These are phyloP conservation scores for Kurtzmaniella fragi DNA, from an alignment of 805 yeast genomes.

Conservation along the genomic window DNA sequence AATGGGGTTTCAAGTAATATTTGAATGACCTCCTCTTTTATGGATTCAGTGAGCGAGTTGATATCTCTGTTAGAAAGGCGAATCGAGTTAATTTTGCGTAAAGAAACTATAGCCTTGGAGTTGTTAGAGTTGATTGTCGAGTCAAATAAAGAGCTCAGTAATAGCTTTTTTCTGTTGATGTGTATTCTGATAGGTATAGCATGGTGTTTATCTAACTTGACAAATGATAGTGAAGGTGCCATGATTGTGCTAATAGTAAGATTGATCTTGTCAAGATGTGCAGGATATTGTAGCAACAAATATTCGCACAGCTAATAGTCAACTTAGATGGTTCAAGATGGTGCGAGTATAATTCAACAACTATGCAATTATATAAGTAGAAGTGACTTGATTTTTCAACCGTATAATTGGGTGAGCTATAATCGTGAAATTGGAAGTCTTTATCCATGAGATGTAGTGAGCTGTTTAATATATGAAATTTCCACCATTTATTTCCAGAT, in stretches of 20 bases:
- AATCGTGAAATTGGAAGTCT: too few relatives aligned
- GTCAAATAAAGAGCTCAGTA: conserved; percentile 8
- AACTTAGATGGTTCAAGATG: too few relatives aligned
- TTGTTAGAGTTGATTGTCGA: conserved; percentile 10
- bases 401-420: too few relatives aligned
- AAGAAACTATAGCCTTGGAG: conserved; percentile 18
- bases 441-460: too few relatives aligned
- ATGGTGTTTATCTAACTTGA: conserved; percentile 10
- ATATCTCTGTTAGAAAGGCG: conserved; percentile 20
- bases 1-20: conserved; percentile 1
- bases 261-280: too few relatives aligned
- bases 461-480: too few relatives aligned
- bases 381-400: too few relatives aligned
- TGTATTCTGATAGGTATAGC: conserved; percentile 18
- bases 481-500: too few relatives aligned
- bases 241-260: not conserved
- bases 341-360: too few relatives aligned
- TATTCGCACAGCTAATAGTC: too few relatives aligned
- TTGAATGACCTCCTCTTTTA: conserved; percentile 8
- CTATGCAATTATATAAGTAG: too few relatives aligned
- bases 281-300: too few relatives aligned
- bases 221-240: conserved; percentile 15
- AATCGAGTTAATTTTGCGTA: conserved; percentile 16
- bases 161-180: conserved; percentile 16
- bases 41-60: conserved; percentile 13